These are phyloP conservation scores for Linnemannia exigua DNA, from an alignment of 192 early-diverging fungal genomes.

Conservation along the genomic window DNA sequence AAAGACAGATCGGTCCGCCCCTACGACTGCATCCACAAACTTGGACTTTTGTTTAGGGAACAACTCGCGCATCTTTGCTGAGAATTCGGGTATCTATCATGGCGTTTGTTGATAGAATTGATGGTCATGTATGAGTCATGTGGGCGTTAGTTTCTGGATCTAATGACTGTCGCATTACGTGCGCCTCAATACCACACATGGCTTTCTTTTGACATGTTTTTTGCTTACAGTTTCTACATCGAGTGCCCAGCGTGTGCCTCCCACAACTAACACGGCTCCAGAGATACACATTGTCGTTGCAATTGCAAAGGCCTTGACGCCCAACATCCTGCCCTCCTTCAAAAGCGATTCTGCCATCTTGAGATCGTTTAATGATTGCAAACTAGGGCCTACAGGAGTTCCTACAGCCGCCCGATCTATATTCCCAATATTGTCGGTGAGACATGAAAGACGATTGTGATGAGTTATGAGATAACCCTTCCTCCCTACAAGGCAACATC, in stretches of 20 bases:
- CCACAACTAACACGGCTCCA: conserved; percentile 39
- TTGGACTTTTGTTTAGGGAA: conserved; percentile 56
- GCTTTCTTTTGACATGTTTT: background rate
- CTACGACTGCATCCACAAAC: conserved; percentile 48
- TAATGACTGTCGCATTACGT: background rate
- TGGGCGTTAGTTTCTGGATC: background rate
- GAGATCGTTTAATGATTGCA: conserved; percentile 40
- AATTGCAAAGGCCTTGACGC: conserved; percentile 50
- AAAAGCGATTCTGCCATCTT: conserved; percentile 40
- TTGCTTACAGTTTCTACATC: conserved; percentile 48
- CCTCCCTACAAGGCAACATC: background rate
- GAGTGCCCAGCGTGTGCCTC: conserved; percentile 46
- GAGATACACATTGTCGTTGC: conserved; percentile 51
- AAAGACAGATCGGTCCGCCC: conserved; percentile 48
- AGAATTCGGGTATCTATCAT: conserved; percentile 55
- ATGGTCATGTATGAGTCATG: background rate
- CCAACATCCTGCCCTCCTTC: conserved; percentile 48
- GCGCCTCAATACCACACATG: background rate
- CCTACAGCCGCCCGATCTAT: conserved; percentile 30
- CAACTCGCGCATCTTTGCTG: conserved; percentile 53
- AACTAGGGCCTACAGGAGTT: conserved; percentile 17
- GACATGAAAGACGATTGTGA: no score
- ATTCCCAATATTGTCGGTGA: no score
- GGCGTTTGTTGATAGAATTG: background rate
- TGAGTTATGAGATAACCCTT: background rate